phyloP scores from a whole-genome alignment of 2,329 filamentous ascomycete species.

The Arthrocladium fulminans region DNA sequence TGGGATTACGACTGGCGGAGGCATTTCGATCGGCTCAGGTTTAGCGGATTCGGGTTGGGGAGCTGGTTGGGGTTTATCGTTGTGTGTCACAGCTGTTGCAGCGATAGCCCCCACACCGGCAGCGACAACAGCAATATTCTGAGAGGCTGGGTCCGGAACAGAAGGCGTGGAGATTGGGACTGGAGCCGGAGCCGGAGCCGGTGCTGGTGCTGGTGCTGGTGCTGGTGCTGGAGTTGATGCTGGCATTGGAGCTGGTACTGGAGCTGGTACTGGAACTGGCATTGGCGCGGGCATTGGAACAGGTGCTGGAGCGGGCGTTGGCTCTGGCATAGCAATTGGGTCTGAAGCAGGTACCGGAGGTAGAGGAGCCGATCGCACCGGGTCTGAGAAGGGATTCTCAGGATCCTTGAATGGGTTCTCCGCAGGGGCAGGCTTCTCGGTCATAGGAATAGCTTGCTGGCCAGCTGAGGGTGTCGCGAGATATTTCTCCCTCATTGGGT shows the following conservation, averaged over 20 bases:
- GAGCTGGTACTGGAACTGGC: too few species aligned
- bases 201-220: not conserved
- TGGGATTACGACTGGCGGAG: not conserved
- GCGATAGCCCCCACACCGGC: constrained; percentile 29
- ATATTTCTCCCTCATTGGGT: constrained; percentile 11
- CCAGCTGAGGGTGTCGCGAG: constrained; percentile 9
- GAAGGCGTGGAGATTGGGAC: not conserved
- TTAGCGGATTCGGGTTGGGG: not conserved
- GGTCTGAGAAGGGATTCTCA: constrained; percentile 23
- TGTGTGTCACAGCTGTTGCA: constrained; percentile 50
- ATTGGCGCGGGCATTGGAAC: constrained; percentile 49
- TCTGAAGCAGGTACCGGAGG: constrained; percentile 15
- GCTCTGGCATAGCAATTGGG: constrained; percentile 12
- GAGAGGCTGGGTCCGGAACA: not conserved
- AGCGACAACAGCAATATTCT: not conserved
- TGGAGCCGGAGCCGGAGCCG: constrained; percentile 18
- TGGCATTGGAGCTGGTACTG: too few species aligned
- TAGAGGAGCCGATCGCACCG: constrained; percentile 18
- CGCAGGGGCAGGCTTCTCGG: constrained; percentile 10
- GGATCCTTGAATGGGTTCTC: constrained; percentile 18
- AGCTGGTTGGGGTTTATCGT: constrained; percentile 46
- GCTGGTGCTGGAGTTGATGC: constrained; percentile 44
- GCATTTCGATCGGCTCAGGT: constrained; percentile 6
- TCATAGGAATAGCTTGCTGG: constrained; percentile 6
- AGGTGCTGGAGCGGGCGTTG: constrained; percentile 16